These are phyloP conservation scores for Scenedesmus sp. DNA, from an alignment of 163 green algal species.

Conservation along the genomic window DNA sequence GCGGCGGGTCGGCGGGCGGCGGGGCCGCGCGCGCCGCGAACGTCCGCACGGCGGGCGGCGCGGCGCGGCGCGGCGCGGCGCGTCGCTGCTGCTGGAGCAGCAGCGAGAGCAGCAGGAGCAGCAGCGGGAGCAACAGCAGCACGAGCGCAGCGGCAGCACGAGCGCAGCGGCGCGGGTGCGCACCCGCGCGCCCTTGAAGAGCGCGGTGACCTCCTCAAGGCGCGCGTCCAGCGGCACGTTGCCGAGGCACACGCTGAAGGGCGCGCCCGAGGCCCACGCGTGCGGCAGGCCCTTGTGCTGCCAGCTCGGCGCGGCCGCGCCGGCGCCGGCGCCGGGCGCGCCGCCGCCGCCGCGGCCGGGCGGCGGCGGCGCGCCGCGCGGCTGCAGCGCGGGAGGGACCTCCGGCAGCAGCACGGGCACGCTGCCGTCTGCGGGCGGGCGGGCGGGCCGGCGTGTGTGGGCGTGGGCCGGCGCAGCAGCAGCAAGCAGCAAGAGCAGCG, in stretches of 20 bases:
- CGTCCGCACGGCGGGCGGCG: too few relatives aligned
- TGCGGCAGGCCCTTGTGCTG: not conserved
- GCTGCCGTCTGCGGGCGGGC: conserved; percentile 17
- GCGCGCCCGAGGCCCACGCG: not conserved
- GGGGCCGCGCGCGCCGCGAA: not conserved
- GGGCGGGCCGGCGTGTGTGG: not conserved
- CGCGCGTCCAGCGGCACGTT: conserved; percentile 2
- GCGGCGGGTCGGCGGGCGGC: not conserved
- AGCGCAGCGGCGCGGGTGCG: not conserved
- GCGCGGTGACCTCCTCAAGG: not conserved
- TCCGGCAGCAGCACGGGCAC: not conserved
- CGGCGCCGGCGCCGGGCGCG: too few relatives aligned
- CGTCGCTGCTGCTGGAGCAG: not conserved
- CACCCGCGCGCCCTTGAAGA: conserved; percentile 18
- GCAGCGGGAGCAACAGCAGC: too few relatives aligned
- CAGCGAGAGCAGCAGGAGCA: not conserved
- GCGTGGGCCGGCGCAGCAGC: not conserved
- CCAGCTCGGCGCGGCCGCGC: too few relatives aligned
- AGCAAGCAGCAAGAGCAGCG: not conserved
- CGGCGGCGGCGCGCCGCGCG: too few relatives aligned
- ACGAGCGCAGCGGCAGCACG: not conserved
- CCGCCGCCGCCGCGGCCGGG: too few relatives aligned
- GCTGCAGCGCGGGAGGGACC: not conserved
- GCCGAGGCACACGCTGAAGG: conserved; percentile 11
- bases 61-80: too few relatives aligned